Evolutionary conservation across 2,329 filamentous ascomycete species (phyloP), one percentile per base, ranked within the genome.

Genomic region (Teratosphaeriaceae sp.): DNA sequence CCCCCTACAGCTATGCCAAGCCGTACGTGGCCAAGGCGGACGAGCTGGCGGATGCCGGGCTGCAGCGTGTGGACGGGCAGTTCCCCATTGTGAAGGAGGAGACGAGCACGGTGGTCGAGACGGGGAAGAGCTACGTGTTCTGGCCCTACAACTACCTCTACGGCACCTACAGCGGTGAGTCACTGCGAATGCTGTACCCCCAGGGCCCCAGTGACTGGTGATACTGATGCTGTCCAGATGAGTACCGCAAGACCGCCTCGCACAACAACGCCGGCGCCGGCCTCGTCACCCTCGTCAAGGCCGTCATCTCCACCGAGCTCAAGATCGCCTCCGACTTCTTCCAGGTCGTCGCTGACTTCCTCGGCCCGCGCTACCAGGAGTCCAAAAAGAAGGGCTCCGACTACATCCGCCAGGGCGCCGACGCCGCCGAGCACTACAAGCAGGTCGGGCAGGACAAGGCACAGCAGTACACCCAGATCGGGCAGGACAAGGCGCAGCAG

Each of bases 1-100:
- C 78, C 56, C 88, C 89, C 26, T 90, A 88, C 71, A 75, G 78
- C 60, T 92, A 86, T 64, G 77, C 94, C 50, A 81, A 82, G 40
- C 89, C 90, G 1, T 96, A 96, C 67, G 77, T 94, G 52, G 73
- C 79, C 63, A 87, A 82, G 65, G 89, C 82, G 59, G 92, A 97
- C 64, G 69, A 78, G 46, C 68, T 94, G 40, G 85, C 83, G 52
- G 61, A 60, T 46, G 62, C 62, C 9, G 65, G 63, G 29, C 57
- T 71, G 29, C 66, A 70, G 43, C 66, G 72, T 42, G 55, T 69
- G 42, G 71, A 73, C 53, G 40, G 72, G 72, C 51, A 74, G 3
- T 80, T 80, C 55, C 74, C 75, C n/a, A 75, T 80, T 27, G 70
- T 74, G 50, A 73, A 72, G 62, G 67, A 73, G 51, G 66, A 73